Evolutionary conservation across 139 green algal genomes (phyloP), one percentile per base, ranked within the genome.

Genomic region (Tetraselmis striata): DNA sequence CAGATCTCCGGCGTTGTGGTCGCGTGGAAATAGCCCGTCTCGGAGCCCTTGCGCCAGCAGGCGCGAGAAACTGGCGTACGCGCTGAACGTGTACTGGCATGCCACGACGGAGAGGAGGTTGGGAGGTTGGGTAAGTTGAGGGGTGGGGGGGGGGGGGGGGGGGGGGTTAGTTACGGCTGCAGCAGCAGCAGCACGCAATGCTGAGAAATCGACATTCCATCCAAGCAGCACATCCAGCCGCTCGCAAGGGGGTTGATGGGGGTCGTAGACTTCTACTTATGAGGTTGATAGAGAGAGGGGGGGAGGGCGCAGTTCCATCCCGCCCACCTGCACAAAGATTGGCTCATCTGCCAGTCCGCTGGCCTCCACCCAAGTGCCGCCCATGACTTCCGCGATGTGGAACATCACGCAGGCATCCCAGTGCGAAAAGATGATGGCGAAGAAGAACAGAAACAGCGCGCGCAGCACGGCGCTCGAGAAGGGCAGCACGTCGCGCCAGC

Each of bases 401-500:
- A 80, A 80, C 77, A 59, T 31, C 28, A 80, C 32, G 77, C 77
- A 80, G 28, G 77, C 77, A n/a, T 80, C 32, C 27, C 31, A 32
- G 29, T 80, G 77, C 2, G 77, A 31, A 58, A 80, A 80, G 28
- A 32, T 32, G 24, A 80, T 31, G 77, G 32, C 45, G 24, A 80
- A 32, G 77, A 80, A 80, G 29, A 80, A 31, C 29, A 80, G 77
- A 31, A 59, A 59, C 29, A 80, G 2, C 77, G 77, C 32, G 24
- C 77, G 31, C n/a, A 80, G 77, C 2, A 32, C 77, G 29, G 77
- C 77, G 27, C 29, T 59, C 29, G 31, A 59, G 77, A 80, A 45
- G 28, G 77, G 77, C 77, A 80, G 77, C 29, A 80, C 77, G 77
- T 80, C 77, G 29, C 32, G 77, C 77, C 77, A 80, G 24, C 77